Evolutionary conservation across 2,329 filamentous ascomycete genomes (phyloP), one percentile per base, ranked within the genome.

Genomic region (Cadophora luteo-olivacea): DNA sequence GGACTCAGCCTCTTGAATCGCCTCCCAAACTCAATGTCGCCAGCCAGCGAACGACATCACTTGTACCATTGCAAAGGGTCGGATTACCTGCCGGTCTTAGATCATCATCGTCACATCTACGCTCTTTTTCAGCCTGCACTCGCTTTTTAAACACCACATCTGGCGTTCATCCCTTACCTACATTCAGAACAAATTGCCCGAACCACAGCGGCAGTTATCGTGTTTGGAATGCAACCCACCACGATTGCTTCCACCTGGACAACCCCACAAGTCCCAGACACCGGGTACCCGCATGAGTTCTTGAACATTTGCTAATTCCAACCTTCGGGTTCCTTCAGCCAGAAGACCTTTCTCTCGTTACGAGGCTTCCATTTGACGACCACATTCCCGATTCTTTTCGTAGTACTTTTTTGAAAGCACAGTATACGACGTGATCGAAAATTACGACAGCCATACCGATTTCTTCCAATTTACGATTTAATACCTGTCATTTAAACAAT

Each of bases 331-430:
- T 68, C 1, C 55, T 63, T 63, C 69, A 66, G 72, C 57, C 51
- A 75, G 71, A 70, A 72, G 68, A 68, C 68, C 65, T 73, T 75
- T 65, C 75, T 69, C 71, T 73, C 72, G 49, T 75, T 73, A 70
- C 69, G 60, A 66, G 58, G 11, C 66, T 67, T 57, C 61, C 51
- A n/a, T n/a, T 69, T 68, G 49, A 68, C 67, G 69, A 69, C 51
- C 65, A 22, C 11, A 54, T 64, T 51, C 60, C 65, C 58, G 22
- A 51, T 38, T 65, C 55, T 41, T 66, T 67, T 29, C 51, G 64
- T 68, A 54, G 61, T 7, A 68, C 64, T 61, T 68, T 22, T 45
- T 66, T 61, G 64, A 55, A 63, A 36, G 51, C 69, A 54, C 65
- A 41, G 49, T 54, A 69, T 66, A 68, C 66, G 64, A 63, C 32